Evolutionary conservation across 2,329 filamentous ascomycete species (phyloP).

Genomic region (Blumeriella jaapii): DNA sequence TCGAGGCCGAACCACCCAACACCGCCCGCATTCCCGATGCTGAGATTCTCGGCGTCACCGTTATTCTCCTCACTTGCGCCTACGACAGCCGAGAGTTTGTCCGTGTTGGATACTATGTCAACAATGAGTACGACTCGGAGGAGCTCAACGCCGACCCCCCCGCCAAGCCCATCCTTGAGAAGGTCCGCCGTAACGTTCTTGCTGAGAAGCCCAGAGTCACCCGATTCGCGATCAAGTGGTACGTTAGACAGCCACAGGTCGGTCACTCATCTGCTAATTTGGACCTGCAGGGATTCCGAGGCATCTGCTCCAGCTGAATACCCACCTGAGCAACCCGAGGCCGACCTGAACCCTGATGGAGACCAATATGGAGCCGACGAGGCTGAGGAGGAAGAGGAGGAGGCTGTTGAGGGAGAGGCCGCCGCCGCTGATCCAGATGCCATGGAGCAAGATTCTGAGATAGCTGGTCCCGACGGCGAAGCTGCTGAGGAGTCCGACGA

Average conservation of each 20-base stretch:
- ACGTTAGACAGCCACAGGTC: constrained; percentile 27
- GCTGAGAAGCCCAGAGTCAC: constrained; percentile 97
- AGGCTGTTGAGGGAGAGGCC: constrained; percentile 43
- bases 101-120: constrained; percentile 97
- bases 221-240: constrained; percentile 98
- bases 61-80: constrained; percentile 89
- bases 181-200: constrained; percentile 82
- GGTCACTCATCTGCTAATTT: constrained; percentile 18
- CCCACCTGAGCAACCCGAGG: constrained; percentile 94
- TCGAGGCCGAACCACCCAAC: constrained; percentile 88
- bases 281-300: constrained; percentile 72
- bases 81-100: constrained; percentile 97
- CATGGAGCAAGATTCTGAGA: constrained; percentile 58
- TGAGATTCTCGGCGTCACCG: constrained; percentile 93
- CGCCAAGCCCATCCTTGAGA: constrained; percentile 83
- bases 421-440: constrained; percentile 33
- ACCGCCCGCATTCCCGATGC: constrained; percentile 83
- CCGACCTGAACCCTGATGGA: constrained; percentile 75
- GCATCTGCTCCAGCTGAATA: constrained; percentile 92
- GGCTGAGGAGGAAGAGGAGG: constrained; percentile 60
- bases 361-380: constrained; percentile 88
- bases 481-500: constrained; percentile 57
- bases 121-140: constrained; percentile 95
- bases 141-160: constrained; percentile 84
- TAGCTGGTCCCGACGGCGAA: constrained; percentile 56